Conservation (phyloP, 2,329 filamentous ascomycete species). For the Alternaria ventricosa region DNA sequence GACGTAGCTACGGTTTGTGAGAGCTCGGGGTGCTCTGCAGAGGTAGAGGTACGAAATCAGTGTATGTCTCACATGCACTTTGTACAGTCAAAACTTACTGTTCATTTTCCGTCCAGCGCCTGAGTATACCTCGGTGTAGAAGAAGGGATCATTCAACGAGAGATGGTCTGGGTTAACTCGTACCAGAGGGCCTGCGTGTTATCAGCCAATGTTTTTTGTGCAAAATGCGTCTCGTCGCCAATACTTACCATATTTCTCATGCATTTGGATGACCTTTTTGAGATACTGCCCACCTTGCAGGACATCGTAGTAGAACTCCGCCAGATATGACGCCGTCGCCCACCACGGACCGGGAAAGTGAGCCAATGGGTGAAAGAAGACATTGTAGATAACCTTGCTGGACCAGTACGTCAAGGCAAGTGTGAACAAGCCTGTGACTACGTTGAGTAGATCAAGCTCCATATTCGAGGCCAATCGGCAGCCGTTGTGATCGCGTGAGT, state of each 20-base stretch:
- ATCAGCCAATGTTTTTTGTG: neutral
- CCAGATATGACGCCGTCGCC: constrained; percentile 10
- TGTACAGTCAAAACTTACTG: neutral
- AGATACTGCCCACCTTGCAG: constrained; percentile 35
- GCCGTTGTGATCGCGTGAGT: neutral
- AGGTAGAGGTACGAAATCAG: neutral
- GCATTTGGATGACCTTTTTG: constrained; percentile 42
- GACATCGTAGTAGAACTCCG: constrained; percentile 20
- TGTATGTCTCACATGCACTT: neutral
- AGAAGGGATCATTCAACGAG: constrained; percentile 15
- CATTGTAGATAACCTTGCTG: constrained; percentile 9
- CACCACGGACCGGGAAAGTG: constrained; percentile 16
- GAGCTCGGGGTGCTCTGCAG: neutral
- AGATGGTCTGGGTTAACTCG: constrained; percentile 15
- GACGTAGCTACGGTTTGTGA: neutral
- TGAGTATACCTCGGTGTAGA: neutral
- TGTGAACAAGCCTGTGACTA: neutral
- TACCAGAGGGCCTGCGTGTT: constrained; percentile 17
- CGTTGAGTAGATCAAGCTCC: neutral
- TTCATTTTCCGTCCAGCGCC: constrained; percentile 1
- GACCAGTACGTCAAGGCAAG: constrained; percentile 3
- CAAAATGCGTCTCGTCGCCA: neutral
- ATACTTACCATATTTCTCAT: constrained; percentile 25
- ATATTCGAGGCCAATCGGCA: neutral
- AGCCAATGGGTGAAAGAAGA: constrained; percentile 17